phyloP scores from a whole-genome alignment of 2,329 filamentous ascomycete genomes.

The Exophiala sp. region DNA sequence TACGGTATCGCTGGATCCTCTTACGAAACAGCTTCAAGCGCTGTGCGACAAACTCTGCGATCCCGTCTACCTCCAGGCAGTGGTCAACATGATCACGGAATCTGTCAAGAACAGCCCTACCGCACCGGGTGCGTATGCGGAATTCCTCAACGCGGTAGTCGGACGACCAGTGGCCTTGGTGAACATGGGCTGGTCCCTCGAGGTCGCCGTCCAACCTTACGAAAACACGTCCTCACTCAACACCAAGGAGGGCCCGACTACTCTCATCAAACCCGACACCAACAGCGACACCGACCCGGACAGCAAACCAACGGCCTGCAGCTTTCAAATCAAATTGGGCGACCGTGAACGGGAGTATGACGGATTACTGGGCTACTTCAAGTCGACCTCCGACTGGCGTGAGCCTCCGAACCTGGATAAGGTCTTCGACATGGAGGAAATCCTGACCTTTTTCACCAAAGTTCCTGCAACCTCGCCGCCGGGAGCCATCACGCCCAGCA shows the following conservation, averaged over 20 bases:
- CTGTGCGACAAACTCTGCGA: no score
- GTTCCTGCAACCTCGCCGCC: no score
- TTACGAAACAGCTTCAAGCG: conserved; percentile 7
- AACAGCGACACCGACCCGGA: no score
- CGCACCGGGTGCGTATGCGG: conserved; percentile 36
- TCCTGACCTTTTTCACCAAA: no score
- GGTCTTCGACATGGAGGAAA: no score
- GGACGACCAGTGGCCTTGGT: conserved; percentile 35
- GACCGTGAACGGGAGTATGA: conserved; percentile 34
- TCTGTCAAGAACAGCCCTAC: conserved; percentile 29
- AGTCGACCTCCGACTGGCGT: no score
- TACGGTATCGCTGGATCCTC: conserved; percentile 20
- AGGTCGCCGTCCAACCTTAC: conserved; percentile 25
- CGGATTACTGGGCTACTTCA: conserved; percentile 40
- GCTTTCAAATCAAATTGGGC: conserved; percentile 38
- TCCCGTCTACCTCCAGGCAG: conserved; percentile 20
- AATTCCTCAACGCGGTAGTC: conserved; percentile 31
- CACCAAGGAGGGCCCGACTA: no score
- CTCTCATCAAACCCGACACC: no score
- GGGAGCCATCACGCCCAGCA: no score
- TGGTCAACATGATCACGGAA: conserved; percentile 36
- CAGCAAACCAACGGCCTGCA: no score
- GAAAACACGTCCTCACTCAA: conserved; percentile 7
- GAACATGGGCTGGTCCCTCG: conserved; percentile 31
- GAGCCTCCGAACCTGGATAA: no score